Percentiles rank a stretch among this genome's conserved stretches.
Conservation (phyloP, 2,329 filamentous ascomycete species). For the Parastagonospora avenae region DNA sequence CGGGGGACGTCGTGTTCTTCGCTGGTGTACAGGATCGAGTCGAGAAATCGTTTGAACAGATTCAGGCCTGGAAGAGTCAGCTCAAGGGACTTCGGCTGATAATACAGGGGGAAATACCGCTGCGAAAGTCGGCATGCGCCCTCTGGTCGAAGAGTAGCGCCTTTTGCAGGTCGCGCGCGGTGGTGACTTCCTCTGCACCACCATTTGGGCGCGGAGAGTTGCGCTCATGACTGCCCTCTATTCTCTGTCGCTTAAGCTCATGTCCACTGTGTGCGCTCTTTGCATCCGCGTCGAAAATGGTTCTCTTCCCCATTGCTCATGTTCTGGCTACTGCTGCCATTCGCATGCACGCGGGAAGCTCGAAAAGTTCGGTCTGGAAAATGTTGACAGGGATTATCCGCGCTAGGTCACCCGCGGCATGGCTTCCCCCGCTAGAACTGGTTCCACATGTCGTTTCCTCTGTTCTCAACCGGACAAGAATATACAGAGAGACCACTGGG, state of each 20-base stretch:
- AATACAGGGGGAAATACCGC: slow-evolving; percentile 19
- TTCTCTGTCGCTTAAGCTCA: slow-evolving; percentile 39
- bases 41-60: slow-evolving; percentile 73
- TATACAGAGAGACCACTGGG: too few relatives aligned
- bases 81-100: not conserved
- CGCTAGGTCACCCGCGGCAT: slow-evolving; percentile 6
- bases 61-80: slow-evolving; percentile 60
- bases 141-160: slow-evolving; percentile 46
- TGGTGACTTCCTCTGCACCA: slow-evolving; percentile 36
- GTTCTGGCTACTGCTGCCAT: slow-evolving; percentile 6
- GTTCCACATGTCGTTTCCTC: too few relatives aligned
- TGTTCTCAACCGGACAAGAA: too few relatives aligned
- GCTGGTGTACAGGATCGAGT: slow-evolving; percentile 62
- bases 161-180: slow-evolving; percentile 43
- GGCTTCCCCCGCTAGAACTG: not conserved
- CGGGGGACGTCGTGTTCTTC: slow-evolving; percentile 54
- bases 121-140: slow-evolving; percentile 34
- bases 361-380: slow-evolving; percentile 23
- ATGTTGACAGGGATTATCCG: slow-evolving; percentile 19
- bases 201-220: slow-evolving; percentile 26
- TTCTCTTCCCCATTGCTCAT: slow-evolving; percentile 39
- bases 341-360: slow-evolving; percentile 4
- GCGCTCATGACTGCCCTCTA: slow-evolving; percentile 32
- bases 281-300: slow-evolving; percentile 37
- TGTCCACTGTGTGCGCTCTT: slow-evolving; percentile 25